phyloP scores from a whole-genome alignment of 176 grass and related monocot species.

The Lolium multiflorum region DNA sequence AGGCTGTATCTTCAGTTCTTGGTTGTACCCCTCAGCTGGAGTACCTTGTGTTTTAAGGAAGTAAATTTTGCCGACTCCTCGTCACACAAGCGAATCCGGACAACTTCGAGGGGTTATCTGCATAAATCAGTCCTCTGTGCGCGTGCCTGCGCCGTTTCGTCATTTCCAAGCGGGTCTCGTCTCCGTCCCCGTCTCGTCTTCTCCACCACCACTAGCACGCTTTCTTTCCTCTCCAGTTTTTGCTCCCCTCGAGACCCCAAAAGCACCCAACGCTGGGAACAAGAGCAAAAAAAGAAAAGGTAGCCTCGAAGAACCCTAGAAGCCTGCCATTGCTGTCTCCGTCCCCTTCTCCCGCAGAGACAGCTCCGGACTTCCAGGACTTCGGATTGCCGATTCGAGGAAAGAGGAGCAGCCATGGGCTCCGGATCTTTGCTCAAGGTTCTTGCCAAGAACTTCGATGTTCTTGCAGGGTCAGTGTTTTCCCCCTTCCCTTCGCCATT shows the following conservation, averaged over 20 bases:
- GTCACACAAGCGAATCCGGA: background rate
- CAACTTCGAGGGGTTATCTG: background rate
- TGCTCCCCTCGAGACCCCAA: slow-evolving; percentile 46
- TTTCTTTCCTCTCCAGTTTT: slow-evolving; percentile 40
- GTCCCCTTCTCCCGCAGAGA: background rate
- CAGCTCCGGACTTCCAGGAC: background rate
- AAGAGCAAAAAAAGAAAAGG: background rate
- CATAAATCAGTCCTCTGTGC: slow-evolving; percentile 23
- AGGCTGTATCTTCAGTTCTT: background rate
- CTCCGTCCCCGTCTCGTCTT: slow-evolving; percentile 20
- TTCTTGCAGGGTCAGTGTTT: slow-evolving; percentile 63
- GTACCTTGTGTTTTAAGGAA: background rate
- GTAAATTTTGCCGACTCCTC: background rate
- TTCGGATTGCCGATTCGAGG: slow-evolving; percentile 5
- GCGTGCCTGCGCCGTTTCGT: slow-evolving; percentile 40
- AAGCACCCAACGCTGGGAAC: slow-evolving; percentile 36
- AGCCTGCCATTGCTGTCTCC: background rate
- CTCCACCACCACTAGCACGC: slow-evolving; percentile 15
- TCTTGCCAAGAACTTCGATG: slow-evolving; percentile 70
- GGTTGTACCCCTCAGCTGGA: too few species aligned
- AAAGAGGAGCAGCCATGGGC: background rate
- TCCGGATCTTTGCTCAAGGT: slow-evolving; percentile 74
- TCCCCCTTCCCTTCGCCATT: background rate
- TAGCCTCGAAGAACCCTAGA: slow-evolving; percentile 10
- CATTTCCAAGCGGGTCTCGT: slow-evolving; percentile 27